Evolutionary conservation across 2,329 filamentous ascomycete species (phyloP), one percentile per base, ranked within the genome.

Genomic region (Colletotrichum truncatum): DNA sequence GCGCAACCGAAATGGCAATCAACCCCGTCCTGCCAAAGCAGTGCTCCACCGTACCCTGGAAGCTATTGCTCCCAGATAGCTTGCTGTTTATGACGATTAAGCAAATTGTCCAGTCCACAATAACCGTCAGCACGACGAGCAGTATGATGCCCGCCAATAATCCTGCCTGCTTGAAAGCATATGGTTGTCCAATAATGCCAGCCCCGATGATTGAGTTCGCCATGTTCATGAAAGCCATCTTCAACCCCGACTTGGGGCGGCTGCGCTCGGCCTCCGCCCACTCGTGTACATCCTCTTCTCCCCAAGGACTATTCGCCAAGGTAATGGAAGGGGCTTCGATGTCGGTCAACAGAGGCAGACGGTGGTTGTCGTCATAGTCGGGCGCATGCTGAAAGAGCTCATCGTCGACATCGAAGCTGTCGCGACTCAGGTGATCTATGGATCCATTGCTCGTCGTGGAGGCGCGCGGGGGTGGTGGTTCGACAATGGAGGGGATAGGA

Each of bases 161-260:
- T 6, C 96, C 96, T 7, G 96, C 96, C 81, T 98, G 94, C 64
- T 89, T 89, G 75, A 99, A 91, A n/a, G 96, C 96, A 79, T 98
- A 99, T 11, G 96, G 94, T 80, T 99, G 96, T 4, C 93, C 89
- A 73, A 91, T 91, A 77, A 91, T 91, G 55, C 89, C 89, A 2
- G 89, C 89, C 38, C 89, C 89, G 70, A 99, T 98, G 76, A 99
- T 99, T 72, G 93, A 97, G 82, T 99, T 99, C 68, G 96, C 95
- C 96, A 99, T 99, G 80, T 99, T 99, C 94, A 98, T 97, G 71
- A 99, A 98, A 3, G 96, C 95, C 75, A 91, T 93, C 67, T 87
- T 85, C 80, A 98, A 85, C 5, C 92, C 91, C 63, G 93, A 97
- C 80, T 95, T 95, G 48, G 95, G 94, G 61, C 94, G 86, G 39